These are phyloP conservation scores for Russula earlei DNA, from an alignment of 768 basidiomycete species.

Conservation along the genomic window DNA sequence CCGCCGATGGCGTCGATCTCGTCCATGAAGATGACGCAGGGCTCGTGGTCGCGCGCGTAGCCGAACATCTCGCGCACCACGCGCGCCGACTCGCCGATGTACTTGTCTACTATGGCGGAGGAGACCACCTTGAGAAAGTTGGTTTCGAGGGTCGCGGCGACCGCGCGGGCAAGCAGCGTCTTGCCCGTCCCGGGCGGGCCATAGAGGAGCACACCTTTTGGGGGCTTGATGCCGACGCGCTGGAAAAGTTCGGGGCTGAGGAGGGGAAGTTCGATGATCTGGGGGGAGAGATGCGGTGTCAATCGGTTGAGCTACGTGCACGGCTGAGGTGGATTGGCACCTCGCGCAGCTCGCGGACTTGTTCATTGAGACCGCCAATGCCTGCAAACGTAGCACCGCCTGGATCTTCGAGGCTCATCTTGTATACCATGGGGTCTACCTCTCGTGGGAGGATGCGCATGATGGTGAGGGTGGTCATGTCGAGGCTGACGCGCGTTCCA, in stretches of 20 bases:
- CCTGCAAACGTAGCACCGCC: slow-evolving; percentile 93
- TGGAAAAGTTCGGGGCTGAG: slow-evolving; percentile 90
- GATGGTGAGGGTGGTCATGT: slow-evolving; percentile 98
- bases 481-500: slow-evolving; percentile 91
- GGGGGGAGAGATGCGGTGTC: not conserved
- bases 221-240: slow-evolving; percentile 94
- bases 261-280: slow-evolving; percentile 94
- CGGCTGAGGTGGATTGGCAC: slow-evolving; percentile 29
- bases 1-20: slow-evolving; percentile 98
- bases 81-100: slow-evolving; percentile 95
- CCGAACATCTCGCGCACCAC: slow-evolving; percentile 98
- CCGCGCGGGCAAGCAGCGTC: slow-evolving; percentile 88
- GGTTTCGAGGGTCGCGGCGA: slow-evolving; percentile 89
- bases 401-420: slow-evolving; percentile 98
- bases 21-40: slow-evolving; percentile 98
- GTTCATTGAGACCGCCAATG: slow-evolving; percentile 91
- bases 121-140: slow-evolving; percentile 99
- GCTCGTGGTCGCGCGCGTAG: slow-evolving; percentile 95
- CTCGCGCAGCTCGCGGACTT: slow-evolving; percentile 94
- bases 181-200: slow-evolving; percentile 97
- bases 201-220: slow-evolving; percentile 92
- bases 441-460: slow-evolving; percentile 98
- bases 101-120: slow-evolving; percentile 96
- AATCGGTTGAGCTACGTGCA: not conserved
- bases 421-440: slow-evolving; percentile 96